Evolutionary conservation across 495 filamentous ascomycete species (phyloP).

Genomic region (Penicillium arizonense): DNA sequence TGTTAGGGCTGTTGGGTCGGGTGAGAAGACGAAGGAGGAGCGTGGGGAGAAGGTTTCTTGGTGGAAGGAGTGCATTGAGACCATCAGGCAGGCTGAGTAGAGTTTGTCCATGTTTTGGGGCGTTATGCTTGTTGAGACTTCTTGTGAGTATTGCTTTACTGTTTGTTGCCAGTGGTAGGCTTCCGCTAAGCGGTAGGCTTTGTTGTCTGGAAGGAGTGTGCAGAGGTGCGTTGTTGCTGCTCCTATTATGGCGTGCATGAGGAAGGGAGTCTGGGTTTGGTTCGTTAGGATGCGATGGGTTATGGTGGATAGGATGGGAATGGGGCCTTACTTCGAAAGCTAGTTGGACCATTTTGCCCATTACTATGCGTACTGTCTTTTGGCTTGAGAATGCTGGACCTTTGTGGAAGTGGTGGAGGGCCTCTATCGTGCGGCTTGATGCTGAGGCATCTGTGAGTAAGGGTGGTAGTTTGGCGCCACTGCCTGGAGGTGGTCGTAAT

Average conservation of each 20-base stretch:
- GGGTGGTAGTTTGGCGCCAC: not conserved
- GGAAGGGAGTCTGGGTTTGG: conserved; percentile 37
- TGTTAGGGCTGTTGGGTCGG: conserved; percentile 31
- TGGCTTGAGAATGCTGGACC: conserved; percentile 20
- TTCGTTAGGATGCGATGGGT: not conserved
- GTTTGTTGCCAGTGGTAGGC: conserved; percentile 44
- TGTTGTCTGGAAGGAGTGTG: conserved; percentile 25
- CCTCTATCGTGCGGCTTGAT: conserved; percentile 12
- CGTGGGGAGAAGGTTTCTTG: conserved; percentile 35
- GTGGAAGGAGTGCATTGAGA: conserved; percentile 39
- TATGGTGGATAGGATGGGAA: not conserved
- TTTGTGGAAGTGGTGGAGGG: conserved; percentile 36
- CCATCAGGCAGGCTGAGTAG: conserved; percentile 41
- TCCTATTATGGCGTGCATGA: conserved; percentile 48
- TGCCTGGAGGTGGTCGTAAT: conserved; percentile 8
- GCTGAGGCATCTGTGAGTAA: not conserved
- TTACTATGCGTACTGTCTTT: conserved; percentile 23
- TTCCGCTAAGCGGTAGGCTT: conserved; percentile 33
- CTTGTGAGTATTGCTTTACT: conserved; percentile 37
- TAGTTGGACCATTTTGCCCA: conserved; percentile 31
- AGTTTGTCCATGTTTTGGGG: conserved; percentile 42
- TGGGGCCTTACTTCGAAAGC: conserved; percentile 36
- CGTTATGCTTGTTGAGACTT: conserved; percentile 26
- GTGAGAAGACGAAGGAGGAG: conserved; percentile 42
- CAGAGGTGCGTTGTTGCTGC: conserved; percentile 41